Conservation (phyloP, 2,329 filamentous ascomycete species). For the Colletotrichum lentis region DNA sequence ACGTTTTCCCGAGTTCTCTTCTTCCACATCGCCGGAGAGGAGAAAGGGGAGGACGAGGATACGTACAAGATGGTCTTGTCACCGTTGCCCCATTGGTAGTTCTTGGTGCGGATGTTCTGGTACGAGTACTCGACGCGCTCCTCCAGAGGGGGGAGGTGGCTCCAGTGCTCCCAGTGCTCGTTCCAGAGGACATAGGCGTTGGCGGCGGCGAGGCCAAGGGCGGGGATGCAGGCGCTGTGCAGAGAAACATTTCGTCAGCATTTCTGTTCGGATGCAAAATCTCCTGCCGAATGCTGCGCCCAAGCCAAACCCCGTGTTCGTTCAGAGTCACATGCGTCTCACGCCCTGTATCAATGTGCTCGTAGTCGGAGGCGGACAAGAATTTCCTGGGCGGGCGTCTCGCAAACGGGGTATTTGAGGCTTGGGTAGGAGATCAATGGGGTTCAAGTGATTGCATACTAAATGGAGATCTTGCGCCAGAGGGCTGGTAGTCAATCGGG, state of each 20-base stretch:
- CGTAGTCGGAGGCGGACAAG: neutral
- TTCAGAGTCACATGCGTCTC: neutral
- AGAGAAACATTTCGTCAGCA: constrained; percentile 4
- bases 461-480: constrained; percentile 96
- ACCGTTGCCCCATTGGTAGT: constrained; percentile 93
- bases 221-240: constrained; percentile 77
- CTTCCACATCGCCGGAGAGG: neutral
- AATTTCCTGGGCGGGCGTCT: neutral
- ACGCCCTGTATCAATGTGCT: neutral
- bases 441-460: constrained; percentile 67
- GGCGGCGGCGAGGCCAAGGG: constrained; percentile 72
- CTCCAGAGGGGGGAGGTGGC: constrained; percentile 84
- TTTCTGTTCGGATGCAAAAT: neutral
- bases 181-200: constrained; percentile 94
- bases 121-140: constrained; percentile 94
- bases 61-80: constrained; percentile 85
- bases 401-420: constrained; percentile 40
- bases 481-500: constrained; percentile 67
- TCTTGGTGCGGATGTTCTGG: constrained; percentile 97
- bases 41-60: constrained; percentile 15
- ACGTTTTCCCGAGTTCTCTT: constrained; percentile 13
- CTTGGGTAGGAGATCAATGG: neutral
- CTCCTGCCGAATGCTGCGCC: neutral
- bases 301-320: constrained; percentile 6
- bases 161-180: constrained; percentile 97